Conservation (phyloP, 208 protist genomes). For the Wallacemonas sp. region DNA sequence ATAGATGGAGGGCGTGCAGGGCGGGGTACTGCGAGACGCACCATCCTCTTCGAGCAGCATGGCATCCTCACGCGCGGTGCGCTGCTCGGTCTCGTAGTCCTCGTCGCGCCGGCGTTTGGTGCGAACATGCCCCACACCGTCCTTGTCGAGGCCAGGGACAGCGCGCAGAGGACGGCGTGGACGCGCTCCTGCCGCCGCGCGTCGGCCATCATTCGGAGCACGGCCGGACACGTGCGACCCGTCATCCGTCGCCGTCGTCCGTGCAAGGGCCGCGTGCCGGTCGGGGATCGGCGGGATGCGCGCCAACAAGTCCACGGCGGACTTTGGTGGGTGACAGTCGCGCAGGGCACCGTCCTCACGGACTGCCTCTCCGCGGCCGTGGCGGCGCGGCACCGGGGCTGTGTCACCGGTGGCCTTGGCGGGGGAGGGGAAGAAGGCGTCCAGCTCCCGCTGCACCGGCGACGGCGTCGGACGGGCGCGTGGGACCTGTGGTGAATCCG, state of each 20-base stretch:
- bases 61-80: conserved; percentile 13
- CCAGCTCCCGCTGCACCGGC: conserved; percentile 34
- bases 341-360: neutral
- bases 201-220: too few species aligned
- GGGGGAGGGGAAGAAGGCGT: conserved; percentile 37
- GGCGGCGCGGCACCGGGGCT: too few species aligned
- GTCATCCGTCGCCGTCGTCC: too few species aligned
- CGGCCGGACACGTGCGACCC: too few species aligned
- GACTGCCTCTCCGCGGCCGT: neutral
- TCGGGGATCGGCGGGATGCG: conserved; percentile 21
- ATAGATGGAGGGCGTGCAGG: conserved; percentile 59
- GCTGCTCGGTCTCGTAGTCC: conserved; percentile 4
- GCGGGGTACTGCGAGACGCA: neutral
- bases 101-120: conserved; percentile 10
- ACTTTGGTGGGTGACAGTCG: neutral
- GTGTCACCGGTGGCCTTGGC: neutral
- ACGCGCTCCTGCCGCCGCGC: too few species aligned
- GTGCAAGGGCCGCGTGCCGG: neutral
- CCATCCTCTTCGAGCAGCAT: neutral
- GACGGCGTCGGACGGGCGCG: conserved; percentile 26
- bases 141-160: neutral
- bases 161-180: too few species aligned
- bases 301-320: conserved; percentile 33
- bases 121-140: conserved; percentile 20
- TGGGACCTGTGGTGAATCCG: too few species aligned